Percentiles rank a stretch among this genome's conserved stretches.
These are phyloP conservation scores for Euphorbia lathyris DNA, from an alignment of 345 rosid species.

Conservation along the genomic window DNA sequence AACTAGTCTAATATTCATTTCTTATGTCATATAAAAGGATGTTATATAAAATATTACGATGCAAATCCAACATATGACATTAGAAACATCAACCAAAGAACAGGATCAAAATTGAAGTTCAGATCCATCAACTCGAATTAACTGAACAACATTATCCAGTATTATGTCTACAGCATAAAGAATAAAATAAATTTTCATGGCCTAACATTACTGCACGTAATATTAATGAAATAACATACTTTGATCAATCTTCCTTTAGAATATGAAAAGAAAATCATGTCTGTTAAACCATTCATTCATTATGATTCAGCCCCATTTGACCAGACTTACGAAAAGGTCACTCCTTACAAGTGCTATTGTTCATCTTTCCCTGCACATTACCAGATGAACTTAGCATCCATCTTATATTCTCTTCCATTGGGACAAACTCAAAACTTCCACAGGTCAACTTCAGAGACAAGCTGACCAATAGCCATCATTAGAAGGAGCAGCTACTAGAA, in stretches of 20 bases:
- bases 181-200: not conserved
- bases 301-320: not conserved
- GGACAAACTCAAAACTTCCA: not conserved
- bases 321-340: not conserved
- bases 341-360: not conserved
- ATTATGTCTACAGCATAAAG: not conserved
- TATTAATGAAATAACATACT: not conserved
- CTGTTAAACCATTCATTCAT: not conserved
- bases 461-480: not conserved
- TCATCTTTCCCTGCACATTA: not conserved
- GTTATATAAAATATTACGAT: not conserved
- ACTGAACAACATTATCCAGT: not conserved
- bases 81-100: too few species aligned
- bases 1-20: not conserved
- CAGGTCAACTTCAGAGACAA: not conserved
- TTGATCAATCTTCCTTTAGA: not conserved
- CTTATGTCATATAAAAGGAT: not conserved
- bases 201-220: not conserved
- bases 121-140: not conserved
- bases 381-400: not conserved
- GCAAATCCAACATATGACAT: not conserved
- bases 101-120: not conserved
- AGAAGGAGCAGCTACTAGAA: not conserved
- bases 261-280: not conserved
- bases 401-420: too few species aligned